These are phyloP conservation scores for Epichloe scottii DNA, from an alignment of 2,329 filamentous ascomycete species.

Conservation along the genomic window DNA sequence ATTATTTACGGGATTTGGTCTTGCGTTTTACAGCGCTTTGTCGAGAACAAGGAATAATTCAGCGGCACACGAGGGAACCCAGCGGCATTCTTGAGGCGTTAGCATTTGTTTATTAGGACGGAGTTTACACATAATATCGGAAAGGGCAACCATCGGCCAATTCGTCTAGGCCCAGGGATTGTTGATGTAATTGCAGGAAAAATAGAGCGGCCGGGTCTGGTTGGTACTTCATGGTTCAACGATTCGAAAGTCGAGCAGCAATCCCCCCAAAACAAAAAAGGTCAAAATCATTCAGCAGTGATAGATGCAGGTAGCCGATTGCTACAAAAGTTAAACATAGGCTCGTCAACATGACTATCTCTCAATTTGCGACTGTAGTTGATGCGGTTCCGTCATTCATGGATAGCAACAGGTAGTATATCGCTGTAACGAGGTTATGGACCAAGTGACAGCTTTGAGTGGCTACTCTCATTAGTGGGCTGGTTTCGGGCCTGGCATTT, in stretches of 20 bases:
- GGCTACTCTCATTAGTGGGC: background rate
- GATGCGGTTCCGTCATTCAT: background rate
- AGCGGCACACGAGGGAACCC: background rate
- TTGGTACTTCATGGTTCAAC: background rate
- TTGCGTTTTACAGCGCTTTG: conserved; percentile 2
- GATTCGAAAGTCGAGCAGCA: background rate
- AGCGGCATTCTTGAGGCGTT: conserved; percentile 7
- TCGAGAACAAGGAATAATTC: background rate
- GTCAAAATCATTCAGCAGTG: background rate
- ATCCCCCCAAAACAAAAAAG: background rate
- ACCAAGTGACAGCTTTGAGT: background rate
- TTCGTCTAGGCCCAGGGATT: background rate
- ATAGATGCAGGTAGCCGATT: background rate
- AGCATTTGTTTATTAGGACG: conserved; percentile 7
- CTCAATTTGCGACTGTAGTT: background rate
- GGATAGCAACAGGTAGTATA: conserved; percentile 1
- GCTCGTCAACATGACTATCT: background rate
- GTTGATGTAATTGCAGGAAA: background rate
- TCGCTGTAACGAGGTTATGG: conserved; percentile 12
- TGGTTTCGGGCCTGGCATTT: background rate
- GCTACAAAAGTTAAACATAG: background rate
- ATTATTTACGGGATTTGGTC: too few species aligned
- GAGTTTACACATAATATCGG: conserved; percentile 3
- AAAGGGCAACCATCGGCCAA: conserved; percentile 4
- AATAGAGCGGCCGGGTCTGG: background rate